Base-by-base conservation (phyloP, 805 yeast species). In the Candida coleopterorum region DNA sequence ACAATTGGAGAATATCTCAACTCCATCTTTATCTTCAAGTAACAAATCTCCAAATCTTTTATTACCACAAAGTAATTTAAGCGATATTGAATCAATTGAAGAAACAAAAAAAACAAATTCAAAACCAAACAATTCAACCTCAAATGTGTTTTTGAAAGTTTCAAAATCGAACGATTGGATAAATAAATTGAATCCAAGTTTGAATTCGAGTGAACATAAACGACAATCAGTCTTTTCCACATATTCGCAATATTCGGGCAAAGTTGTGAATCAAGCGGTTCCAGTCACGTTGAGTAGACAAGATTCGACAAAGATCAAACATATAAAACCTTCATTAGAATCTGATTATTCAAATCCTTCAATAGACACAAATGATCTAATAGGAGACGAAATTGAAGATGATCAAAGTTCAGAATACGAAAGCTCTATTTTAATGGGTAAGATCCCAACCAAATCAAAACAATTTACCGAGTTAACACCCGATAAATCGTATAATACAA, bases 401-500 rank as follows among this genome's bases (percentile, higher is more conserved):
- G 42, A 42, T 21, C 11, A 20, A n/a, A 32, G n/a, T n/a, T n/a
- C n/a, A n/a, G n/a, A n/a, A n/a, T n/a, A 35, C 18, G 39, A 39
- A 15, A 35, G 40, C 12, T 28, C 45, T 10, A 31, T 42, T 9
- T 34, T 39, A 14, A 17, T 47, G 9, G 49, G 50, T 1, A 47
- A 45, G 29, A 34, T 48, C 18, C 39, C 39, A 9, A 42, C 45
- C 8, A 29, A 39, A 14, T 21, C 10, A 12, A 26, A 36, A 7
- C 21, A 23, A 9, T 10, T 18, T 5, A 21, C 29, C 9, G 34
- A 26, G 9, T 25, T 42, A 17, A 34, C 29, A 17, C 72, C 72
- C 1, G 60, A 54, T 35, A 33, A 46, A 15, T 47, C 59, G 10
- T 58, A 58, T 41, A 52, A 50, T 35, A 67, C 72, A 9, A 54